A percentile compares a stretch with the other conserved stretches of the same genome.
Conservation (phyloP, 169 alveolate genomes). For the Cryptosporidium canis region DNA sequence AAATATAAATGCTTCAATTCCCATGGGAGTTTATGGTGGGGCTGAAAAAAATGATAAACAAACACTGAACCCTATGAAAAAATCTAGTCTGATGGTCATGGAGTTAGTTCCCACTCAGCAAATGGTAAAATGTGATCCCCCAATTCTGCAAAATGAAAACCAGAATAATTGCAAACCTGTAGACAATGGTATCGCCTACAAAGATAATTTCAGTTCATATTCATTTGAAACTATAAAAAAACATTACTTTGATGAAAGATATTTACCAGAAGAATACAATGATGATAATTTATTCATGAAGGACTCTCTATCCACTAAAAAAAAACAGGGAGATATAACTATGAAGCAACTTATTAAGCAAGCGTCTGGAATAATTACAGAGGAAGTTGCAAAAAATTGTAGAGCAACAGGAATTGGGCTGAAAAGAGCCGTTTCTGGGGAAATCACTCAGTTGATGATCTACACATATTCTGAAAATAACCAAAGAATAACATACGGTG, state of each 20-base stretch:
- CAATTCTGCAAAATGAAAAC: background rate
- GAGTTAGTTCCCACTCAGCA: slow-evolving; percentile 20
- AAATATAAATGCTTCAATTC: slow-evolving; percentile 15
- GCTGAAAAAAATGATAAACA: background rate
- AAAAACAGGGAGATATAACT: slow-evolving; percentile 5
- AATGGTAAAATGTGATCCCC: background rate
- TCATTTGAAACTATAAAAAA: slow-evolving; percentile 28
- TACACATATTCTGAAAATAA: slow-evolving; percentile 51
- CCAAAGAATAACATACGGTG: slow-evolving; percentile 51
- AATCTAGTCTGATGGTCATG: slow-evolving; percentile 32
- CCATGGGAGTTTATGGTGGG: slow-evolving; percentile 63
- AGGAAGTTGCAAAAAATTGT: slow-evolving; percentile 46
- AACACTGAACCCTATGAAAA: background rate
- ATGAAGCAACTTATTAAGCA: slow-evolving; percentile 34
- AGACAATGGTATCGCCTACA: background rate
- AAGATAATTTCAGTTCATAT: background rate
- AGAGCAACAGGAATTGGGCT: slow-evolving; percentile 66
- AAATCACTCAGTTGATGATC: slow-evolving; percentile 52
- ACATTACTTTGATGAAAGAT: slow-evolving; percentile 5
- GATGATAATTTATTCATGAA: background rate
- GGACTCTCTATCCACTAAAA: background rate
- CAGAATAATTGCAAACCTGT: background rate
- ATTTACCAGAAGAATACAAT: slow-evolving; percentile 19
- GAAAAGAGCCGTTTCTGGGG: slow-evolving; percentile 40
- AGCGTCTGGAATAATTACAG: slow-evolving; percentile 56